These are phyloP conservation scores for Yarrowia keelungensis DNA, from an alignment of 805 yeast species.

Conservation along the genomic window DNA sequence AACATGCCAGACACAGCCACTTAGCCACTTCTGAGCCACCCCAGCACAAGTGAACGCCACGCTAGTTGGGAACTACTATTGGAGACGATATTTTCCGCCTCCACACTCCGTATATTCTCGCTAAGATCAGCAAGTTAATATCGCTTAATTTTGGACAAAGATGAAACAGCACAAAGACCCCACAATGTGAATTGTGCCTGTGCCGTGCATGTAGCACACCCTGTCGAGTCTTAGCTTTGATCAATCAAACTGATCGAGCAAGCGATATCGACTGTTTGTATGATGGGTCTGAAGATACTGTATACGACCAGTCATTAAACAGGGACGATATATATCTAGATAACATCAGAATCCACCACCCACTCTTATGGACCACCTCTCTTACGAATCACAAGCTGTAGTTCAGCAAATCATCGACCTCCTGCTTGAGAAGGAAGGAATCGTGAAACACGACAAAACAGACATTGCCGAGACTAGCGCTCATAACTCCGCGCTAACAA, in stretches of 20 bases:
- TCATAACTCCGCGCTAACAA: no score
- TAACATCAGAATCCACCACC: no score
- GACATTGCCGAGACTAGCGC: not conserved
- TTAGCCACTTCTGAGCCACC: no score
- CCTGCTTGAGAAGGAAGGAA: conserved; percentile 19
- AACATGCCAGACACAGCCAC: no score
- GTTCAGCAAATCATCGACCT: conserved; percentile 1
- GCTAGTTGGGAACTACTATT: no score
- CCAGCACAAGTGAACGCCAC: no score
- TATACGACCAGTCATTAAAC: not conserved
- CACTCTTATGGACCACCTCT: conserved; percentile 8
- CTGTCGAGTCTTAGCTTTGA: not conserved
- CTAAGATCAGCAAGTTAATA: not conserved
- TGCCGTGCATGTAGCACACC: conserved; percentile 4
- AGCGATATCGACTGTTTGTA: not conserved
- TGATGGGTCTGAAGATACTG: not conserved
- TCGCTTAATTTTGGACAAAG: conserved; percentile 7
- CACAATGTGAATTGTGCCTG: conserved; percentile 4
- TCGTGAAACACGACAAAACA: not conserved
- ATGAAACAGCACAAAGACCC: conserved; percentile 18
- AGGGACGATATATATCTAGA: no score
- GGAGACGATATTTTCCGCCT: not conserved
- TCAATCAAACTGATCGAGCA: not conserved
- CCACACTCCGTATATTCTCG: not conserved
- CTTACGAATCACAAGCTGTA: not conserved